Percentiles rank a stretch among this genome's conserved stretches.
These are phyloP conservation scores for Glycine soja DNA, from an alignment of 306 rosid species.

Conservation along the genomic window DNA sequence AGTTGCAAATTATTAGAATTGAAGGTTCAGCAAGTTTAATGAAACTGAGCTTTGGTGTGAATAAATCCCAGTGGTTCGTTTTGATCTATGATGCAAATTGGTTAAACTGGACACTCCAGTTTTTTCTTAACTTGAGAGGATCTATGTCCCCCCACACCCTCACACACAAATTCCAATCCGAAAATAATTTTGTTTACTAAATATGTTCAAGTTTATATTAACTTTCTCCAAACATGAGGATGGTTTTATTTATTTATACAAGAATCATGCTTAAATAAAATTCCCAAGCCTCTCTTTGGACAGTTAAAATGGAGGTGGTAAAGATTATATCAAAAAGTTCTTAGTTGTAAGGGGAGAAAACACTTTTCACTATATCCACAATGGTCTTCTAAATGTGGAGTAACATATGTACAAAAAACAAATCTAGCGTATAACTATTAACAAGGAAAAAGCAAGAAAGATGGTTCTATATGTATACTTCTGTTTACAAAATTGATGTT, in stretches of 20 bases:
- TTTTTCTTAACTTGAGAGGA: too few relatives aligned
- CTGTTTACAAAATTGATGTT: conserved; percentile 56
- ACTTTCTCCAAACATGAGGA: neutral
- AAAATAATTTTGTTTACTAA: too few relatives aligned
- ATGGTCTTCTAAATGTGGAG: neutral
- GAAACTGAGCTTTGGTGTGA: too few relatives aligned
- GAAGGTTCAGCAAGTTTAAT: too few relatives aligned
- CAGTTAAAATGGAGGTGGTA: neutral
- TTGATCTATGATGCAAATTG: too few relatives aligned
- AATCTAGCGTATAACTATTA: conserved; percentile 17
- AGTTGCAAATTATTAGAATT: too few relatives aligned
- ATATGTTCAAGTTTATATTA: too few relatives aligned
- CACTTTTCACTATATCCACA: neutral
- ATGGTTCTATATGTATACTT: conserved; percentile 64
- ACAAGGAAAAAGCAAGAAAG: conserved; percentile 75
- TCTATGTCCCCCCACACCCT: too few relatives aligned
- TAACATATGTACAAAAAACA: neutral
- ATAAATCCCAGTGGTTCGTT: too few relatives aligned
- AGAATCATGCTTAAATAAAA: neutral
- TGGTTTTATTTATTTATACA: neutral
- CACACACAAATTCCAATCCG: too few relatives aligned
- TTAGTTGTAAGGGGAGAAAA: neutral
- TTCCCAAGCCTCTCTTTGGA: neutral
- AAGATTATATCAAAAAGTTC: neutral
- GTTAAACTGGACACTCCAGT: too few relatives aligned